These are phyloP conservation scores for Carpinus viminea DNA, from an alignment of 306 rosid genomes.

Conservation along the genomic window DNA sequence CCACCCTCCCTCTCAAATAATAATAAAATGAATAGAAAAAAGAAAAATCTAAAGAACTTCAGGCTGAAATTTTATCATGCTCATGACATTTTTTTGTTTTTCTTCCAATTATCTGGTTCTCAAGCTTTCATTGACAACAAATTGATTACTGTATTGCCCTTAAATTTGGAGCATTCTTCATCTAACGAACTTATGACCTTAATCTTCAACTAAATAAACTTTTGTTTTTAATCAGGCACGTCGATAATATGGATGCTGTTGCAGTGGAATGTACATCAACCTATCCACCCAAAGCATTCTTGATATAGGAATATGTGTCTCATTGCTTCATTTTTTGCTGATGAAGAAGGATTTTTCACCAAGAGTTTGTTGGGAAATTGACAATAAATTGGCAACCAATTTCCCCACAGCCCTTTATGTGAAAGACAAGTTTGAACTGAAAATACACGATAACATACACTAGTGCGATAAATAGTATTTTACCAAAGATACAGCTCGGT, in stretches of 20 bases:
- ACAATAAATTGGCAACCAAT: too few relatives aligned
- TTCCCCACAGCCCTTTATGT: too few relatives aligned
- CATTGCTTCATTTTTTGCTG: not conserved
- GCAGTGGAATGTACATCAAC: slow-evolving; percentile 76
- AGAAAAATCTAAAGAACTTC: not conserved
- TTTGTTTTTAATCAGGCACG: slow-evolving; percentile 55
- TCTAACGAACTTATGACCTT: not conserved
- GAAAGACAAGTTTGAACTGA: too few relatives aligned
- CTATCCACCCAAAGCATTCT: slow-evolving; percentile 37
- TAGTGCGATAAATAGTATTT: too few relatives aligned
- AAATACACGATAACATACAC: too few relatives aligned
- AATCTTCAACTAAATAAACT: not conserved
- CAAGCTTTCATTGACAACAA: not conserved
- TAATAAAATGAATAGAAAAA: not conserved
- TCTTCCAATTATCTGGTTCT: not conserved
- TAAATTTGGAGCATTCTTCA: slow-evolving; percentile 18
- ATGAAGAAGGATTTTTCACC: not conserved
- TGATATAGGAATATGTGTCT: slow-evolving; percentile 26
- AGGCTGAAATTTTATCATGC: slow-evolving; percentile 10
- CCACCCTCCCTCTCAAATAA: not conserved
- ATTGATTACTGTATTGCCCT: not conserved
- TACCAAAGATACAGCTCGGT: too few relatives aligned
- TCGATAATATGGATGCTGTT: slow-evolving; percentile 86
- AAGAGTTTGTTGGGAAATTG: too few relatives aligned
- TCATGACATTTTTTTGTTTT: not conserved